Base-by-base conservation (phyloP, 2,329 filamentous ascomycete species). In the Aspergillus transmontanensis region DNA sequence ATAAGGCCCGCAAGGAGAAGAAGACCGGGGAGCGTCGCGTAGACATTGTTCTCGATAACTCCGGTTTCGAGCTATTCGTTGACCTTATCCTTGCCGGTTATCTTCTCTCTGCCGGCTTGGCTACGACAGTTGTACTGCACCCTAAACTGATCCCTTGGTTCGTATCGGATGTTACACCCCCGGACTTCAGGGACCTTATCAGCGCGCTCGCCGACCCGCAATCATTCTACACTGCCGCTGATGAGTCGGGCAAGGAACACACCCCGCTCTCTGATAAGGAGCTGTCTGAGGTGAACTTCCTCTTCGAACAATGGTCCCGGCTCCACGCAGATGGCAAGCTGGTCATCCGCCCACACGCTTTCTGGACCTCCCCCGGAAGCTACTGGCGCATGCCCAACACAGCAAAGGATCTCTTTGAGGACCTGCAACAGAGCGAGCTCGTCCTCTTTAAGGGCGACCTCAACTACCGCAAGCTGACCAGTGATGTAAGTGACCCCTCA, bases 91-190 rank as follows among this genome's bases (percentile, higher is more conserved):
- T 99, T 2, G 94, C 93, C 0, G 94, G 94, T 0, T 99, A 96
- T 75, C 84, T 99, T 16, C 84, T 99, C 7, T 89, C 92, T 0
- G 85, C 93, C 0, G 92, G 90, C 0, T 87, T 99, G 6, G 95
- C 95, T 0, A 97, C 94, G 0, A 88, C 88, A 28, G 85, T 99
- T 16, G 89, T 98, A 23, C 85, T 99, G 11, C 94, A 97, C 73
- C 94, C 95, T 58, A 99, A 99, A 81, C 90, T 89, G 26, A 94
- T 99, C 63, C 95, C 95, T 0, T 99, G 95, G 95, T 99, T 98
- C 75, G 95, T 99, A 55, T 97, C 93, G 0, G 95, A 99, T 72
- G 95, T 98, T 4, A 80, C 97, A 12, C 94, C 94, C 0, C 85
- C 83, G 46, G 95, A 99, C 79, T 97, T 98, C 71, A 85, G 84